A percentile compares a stretch with the other conserved stretches of the same genome.
phyloP scores from a whole-genome alignment of 108 stramenopile species.

The Thalassiosira profunda region DNA sequence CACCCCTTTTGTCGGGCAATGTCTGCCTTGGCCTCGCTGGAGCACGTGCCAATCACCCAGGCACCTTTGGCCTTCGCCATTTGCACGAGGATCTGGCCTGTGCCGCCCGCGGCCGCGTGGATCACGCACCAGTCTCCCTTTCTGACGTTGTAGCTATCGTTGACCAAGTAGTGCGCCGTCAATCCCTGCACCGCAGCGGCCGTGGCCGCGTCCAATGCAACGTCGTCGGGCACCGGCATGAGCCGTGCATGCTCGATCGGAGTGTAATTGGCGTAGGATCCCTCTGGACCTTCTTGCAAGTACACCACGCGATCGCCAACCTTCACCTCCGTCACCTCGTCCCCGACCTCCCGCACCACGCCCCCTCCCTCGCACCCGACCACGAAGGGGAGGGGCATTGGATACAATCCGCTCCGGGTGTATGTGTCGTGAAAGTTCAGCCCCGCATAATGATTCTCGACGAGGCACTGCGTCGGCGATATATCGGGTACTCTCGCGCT shows the following conservation, averaged over 20 bases:
- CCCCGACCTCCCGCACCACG: constrained; percentile 49
- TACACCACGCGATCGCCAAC: constrained; percentile 63
- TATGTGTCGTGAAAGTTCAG: constrained; percentile 89
- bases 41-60: constrained; percentile 63
- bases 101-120: constrained; percentile 67
- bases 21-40: constrained; percentile 60
- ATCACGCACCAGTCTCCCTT: constrained; percentile 64
- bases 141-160: constrained; percentile 49
- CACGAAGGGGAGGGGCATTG: constrained; percentile 63
- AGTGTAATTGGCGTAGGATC: constrained; percentile 68
- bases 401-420: constrained; percentile 77
- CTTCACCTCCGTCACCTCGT: constrained; percentile 46
- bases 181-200: constrained; percentile 66
- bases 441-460: constrained; percentile 75
- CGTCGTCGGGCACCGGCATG: constrained; percentile 63
- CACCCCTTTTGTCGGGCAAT: constrained; percentile 38
- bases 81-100: constrained; percentile 73
- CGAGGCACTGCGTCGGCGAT: constrained; percentile 61
- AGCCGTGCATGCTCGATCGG: constrained; percentile 51
- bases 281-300: constrained; percentile 55
- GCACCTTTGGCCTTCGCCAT: constrained; percentile 66
- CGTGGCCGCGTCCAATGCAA: constrained; percentile 53
- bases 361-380: constrained; percentile 84
- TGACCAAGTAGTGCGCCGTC: constrained; percentile 67
- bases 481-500: constrained; percentile 53